Conservation (phyloP, 352 stramenopile species). For the Phytophthora palmivora region DNA sequence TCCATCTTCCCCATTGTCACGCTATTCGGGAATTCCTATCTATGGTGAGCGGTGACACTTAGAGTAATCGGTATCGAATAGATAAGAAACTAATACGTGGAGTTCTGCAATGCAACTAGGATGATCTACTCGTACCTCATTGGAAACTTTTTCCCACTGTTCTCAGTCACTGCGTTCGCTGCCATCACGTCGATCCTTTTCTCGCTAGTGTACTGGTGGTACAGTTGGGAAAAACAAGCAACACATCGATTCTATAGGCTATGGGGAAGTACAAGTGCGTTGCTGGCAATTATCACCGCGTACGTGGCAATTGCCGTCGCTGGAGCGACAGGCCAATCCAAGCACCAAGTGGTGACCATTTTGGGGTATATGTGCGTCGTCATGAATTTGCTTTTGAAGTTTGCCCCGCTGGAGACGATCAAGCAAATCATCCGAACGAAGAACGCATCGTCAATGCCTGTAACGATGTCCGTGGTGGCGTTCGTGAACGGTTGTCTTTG, state of each 20-base stretch:
- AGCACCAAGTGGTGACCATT: constrained; percentile 31
- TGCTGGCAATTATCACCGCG: constrained; percentile 21
- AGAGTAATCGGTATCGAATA: no score
- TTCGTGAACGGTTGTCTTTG: constrained; percentile 34
- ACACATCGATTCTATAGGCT: constrained; percentile 16
- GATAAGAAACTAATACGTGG: no score
- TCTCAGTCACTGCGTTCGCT: constrained; percentile 24
- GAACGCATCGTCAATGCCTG: constrained; percentile 36
- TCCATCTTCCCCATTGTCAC: constrained; percentile 35
- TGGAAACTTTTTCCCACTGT: constrained; percentile 37
- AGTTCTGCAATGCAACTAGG: no score
- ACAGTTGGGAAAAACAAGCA: constrained; percentile 9
- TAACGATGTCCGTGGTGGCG: constrained; percentile 37
- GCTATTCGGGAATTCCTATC: constrained; percentile 33
- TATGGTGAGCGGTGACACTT: constrained; percentile 4
- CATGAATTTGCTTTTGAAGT: constrained; percentile 32
- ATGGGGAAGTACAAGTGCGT: constrained; percentile 7
- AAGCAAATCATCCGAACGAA: constrained; percentile 38
- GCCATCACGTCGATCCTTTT: constrained; percentile 25
- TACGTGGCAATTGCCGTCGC: constrained; percentile 30
- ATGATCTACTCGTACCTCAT: constrained; percentile 39
- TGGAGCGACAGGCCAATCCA: constrained; percentile 30
- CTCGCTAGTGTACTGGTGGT: constrained; percentile 24
- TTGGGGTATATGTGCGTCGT: constrained; percentile 35
- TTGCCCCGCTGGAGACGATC: constrained; percentile 36